phyloP scores from a whole-genome alignment of 805 yeast species.

The Candida anglica region DNA sequence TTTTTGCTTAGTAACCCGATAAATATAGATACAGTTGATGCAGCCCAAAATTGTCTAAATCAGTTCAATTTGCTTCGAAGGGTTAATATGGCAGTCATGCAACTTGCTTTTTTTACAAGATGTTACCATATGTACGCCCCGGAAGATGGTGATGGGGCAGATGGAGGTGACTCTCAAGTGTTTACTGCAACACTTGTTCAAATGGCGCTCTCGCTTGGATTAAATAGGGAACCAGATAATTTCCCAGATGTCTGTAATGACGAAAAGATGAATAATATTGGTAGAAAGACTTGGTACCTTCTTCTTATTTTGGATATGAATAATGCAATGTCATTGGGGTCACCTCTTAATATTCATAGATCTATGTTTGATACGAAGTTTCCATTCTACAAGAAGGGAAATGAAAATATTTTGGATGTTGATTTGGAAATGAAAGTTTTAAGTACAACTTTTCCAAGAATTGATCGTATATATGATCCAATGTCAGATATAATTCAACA shows the following conservation, averaged over 20 bases:
- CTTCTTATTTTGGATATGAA: conserved; percentile 41
- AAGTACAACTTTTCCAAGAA: conserved; percentile 6
- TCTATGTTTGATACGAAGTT: conserved; percentile 45
- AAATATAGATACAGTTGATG: conserved; percentile 22
- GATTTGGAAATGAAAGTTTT: conserved; percentile 6
- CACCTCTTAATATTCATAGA: conserved; percentile 32
- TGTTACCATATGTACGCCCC: conserved; percentile 47
- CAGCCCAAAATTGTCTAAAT: conserved; percentile 32
- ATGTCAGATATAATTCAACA: conserved; percentile 10
- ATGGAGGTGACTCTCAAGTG: conserved; percentile 56
- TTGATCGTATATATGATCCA: conserved; percentile 8
- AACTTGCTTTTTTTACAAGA: conserved; percentile 50
- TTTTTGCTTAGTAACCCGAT: conserved; percentile 26
- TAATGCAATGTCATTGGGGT: conserved; percentile 43
- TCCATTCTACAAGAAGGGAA: conserved; percentile 27
- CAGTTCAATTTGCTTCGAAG: conserved; percentile 31
- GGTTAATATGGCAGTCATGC: conserved; percentile 49
- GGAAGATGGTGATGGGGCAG: conserved; percentile 54
- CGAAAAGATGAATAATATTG: conserved; percentile 33
- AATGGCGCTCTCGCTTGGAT: conserved; percentile 64
- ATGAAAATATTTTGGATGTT: conserved; percentile 6
- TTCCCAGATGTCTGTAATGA: conserved; percentile 23
- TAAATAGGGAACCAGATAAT: conserved; percentile 63
- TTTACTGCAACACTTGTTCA: conserved; percentile 55
- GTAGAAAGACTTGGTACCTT: conserved; percentile 59